Conservation (phyloP, 2,329 filamentous ascomycete genomes). For the Colletotrichum sp. region DNA sequence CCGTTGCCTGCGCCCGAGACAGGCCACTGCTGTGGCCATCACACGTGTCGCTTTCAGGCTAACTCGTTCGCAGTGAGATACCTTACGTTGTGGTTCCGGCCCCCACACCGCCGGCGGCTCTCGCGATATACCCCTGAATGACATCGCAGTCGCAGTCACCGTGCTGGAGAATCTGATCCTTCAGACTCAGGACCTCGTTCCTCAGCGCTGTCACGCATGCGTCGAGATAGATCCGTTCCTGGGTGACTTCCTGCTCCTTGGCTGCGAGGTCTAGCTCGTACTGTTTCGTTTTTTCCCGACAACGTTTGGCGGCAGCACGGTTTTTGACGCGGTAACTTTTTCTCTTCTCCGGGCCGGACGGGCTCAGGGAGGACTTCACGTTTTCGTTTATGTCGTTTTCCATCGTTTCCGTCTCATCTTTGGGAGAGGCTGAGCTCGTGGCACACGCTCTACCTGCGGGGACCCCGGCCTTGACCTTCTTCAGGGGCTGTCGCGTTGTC, state of each 20-base stretch:
- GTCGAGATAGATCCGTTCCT: constrained; percentile 9
- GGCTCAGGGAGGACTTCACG: background rate
- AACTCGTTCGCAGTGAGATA: too few species aligned
- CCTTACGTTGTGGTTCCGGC: too few species aligned
- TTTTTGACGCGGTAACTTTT: constrained; percentile 19
- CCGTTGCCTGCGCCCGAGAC: too few species aligned
- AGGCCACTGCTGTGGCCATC: too few species aligned
- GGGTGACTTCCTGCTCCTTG: background rate
- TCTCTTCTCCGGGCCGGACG: background rate
- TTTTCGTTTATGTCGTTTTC: background rate
- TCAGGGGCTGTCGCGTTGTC: background rate
- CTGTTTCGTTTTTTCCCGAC: constrained; percentile 19
- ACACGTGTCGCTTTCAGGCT: too few species aligned
- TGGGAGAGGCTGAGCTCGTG: background rate
- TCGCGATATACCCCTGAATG: constrained; percentile 14
- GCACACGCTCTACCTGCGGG: background rate
- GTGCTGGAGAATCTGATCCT: constrained; percentile 12
- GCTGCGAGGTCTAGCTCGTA: constrained; percentile 8
- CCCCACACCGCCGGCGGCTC: background rate
- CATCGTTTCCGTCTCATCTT: background rate
- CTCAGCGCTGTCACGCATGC: constrained; percentile 6
- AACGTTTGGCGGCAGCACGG: constrained; percentile 18
- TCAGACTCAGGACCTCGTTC: constrained; percentile 4
- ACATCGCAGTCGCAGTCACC: constrained; percentile 15
- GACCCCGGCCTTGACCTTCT: background rate